Conservation (phyloP, 2,329 filamentous ascomycete genomes). For the Calonectria montana region DNA sequence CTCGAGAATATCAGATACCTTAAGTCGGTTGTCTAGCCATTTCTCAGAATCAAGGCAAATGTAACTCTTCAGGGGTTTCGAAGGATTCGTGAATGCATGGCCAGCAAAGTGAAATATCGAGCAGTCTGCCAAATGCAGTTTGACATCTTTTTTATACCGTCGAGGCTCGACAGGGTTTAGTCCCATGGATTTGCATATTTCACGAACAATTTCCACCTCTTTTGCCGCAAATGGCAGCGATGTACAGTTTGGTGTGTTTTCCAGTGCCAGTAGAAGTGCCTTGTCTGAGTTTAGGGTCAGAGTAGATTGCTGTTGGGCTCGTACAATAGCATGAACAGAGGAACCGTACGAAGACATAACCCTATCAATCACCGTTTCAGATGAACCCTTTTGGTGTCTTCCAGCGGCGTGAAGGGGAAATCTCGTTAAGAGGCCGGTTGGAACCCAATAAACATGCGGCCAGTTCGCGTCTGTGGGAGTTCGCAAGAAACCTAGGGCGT, state of each 20-base stretch:
- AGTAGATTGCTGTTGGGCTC: not conserved
- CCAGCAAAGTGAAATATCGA: constrained; percentile 57
- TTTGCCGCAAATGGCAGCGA: constrained; percentile 29
- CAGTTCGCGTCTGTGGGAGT: not conserved
- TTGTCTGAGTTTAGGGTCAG: not conserved
- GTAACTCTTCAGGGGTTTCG: constrained; percentile 22
- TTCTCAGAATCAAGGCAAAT: constrained; percentile 19
- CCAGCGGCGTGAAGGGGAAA: not conserved
- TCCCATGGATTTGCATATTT: constrained; percentile 16
- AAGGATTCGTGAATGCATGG: constrained; percentile 40
- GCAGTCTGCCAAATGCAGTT: constrained; percentile 38
- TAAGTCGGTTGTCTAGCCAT: constrained; percentile 9
- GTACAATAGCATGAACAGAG: not conserved
- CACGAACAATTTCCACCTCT: constrained; percentile 31
- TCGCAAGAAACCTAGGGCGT: not conserved
- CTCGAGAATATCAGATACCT: constrained; percentile 28
- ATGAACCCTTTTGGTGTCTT: not conserved
- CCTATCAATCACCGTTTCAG: not conserved
- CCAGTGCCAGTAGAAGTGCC: constrained; percentile 46
- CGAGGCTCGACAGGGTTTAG: not conserved
- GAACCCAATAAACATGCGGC: not conserved
- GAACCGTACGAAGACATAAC: not conserved
- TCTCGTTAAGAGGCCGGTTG: not conserved
- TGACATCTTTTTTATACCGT: constrained; percentile 34
- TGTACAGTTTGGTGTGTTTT: constrained; percentile 9